Conservation (phyloP, 129 eudicot species). For the Ambrosia trifida region DNA sequence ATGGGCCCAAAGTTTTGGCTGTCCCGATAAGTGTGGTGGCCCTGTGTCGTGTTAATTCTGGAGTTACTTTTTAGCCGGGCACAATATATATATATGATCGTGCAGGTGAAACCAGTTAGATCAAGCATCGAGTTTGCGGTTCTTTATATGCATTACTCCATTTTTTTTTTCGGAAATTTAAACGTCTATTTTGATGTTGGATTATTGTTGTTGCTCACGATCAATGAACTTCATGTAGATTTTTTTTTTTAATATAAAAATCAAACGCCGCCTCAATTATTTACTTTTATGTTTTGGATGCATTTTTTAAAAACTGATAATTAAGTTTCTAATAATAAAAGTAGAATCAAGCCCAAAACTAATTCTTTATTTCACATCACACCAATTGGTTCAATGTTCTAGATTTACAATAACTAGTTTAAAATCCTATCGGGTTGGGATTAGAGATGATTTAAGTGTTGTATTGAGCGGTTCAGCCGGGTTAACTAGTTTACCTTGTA, state of each 20-base stretch:
- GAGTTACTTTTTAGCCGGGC: neutral
- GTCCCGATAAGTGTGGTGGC: constrained; percentile 27
- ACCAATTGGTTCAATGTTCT: too few species aligned
- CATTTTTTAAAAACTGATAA: too few species aligned
- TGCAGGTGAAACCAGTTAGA: constrained; percentile 4
- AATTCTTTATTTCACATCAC: too few species aligned
- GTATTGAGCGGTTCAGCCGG: too few species aligned
- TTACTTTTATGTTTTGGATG: too few species aligned
- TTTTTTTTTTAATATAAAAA: neutral
- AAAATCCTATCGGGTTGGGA: too few species aligned
- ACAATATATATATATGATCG: neutral
- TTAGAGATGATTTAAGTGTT: too few species aligned
- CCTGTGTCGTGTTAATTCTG: constrained; percentile 11
- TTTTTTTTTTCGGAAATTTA: neutral
- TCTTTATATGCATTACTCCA: neutral
- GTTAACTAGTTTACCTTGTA: too few species aligned
- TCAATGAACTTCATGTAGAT: neutral
- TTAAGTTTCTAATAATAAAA: too few species aligned
- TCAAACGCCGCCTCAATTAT: too few species aligned
- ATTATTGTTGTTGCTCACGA: neutral
- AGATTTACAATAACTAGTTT: too few species aligned
- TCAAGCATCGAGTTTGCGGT: constrained; percentile 11
- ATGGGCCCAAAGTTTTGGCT: constrained; percentile 71
- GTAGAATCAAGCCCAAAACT: too few species aligned
- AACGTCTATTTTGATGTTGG: constrained; percentile 16